Evolutionary conservation across 176 grass and related monocot genomes (phyloP), one percentile per base, ranked within the genome.

Genomic region (Zea mays): DNA sequence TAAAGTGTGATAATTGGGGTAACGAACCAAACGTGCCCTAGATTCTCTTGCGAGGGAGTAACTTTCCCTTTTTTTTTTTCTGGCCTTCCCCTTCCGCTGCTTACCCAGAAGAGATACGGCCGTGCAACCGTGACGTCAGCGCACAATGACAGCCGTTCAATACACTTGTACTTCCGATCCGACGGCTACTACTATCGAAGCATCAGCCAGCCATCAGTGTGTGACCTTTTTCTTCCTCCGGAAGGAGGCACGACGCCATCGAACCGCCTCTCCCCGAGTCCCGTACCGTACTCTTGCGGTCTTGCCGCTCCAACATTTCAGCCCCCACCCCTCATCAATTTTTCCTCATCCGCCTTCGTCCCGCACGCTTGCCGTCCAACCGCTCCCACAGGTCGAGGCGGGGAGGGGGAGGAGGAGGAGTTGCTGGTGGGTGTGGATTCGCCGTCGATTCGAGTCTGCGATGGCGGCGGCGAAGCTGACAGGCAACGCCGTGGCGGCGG

Each of bases 231-330:
- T 71, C 73, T 86, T 82, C 65, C 72, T 62, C 72, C 0, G 17
- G 47, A 77, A 77, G 78, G 20, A 65, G 65, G 42, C 42, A 44
- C 52, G 9, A 15, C 44, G 54, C 38, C 21, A 50, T 13, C 50
- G 27, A 56, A 74, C 72, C 72, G 84, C 47, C 72, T 52, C 63
- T 34, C 61, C 61, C 61, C 61, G 27, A 34, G 21, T 27, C 27
- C 27, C 27, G 21, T 27, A 8, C 49, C 38, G 38, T 19, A 6
- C 51, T 19, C 7, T 9, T 1, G 9, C 72, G 36, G 1, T 35
- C 6, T 16, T 50, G 7, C 71, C 78, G 71, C 70, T 76, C 14
- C 71, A 9, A 34, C 27, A 27, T 27, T 8, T 8, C 42, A 1
- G 8, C 42, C 8, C 35, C 27, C 0, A 27, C 74, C 8, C 19